A percentile compares a stretch with the other conserved stretches of the same genome.
phyloP scores from a whole-genome alignment of 441 rosid species.

The Lepidium campestre region DNA sequence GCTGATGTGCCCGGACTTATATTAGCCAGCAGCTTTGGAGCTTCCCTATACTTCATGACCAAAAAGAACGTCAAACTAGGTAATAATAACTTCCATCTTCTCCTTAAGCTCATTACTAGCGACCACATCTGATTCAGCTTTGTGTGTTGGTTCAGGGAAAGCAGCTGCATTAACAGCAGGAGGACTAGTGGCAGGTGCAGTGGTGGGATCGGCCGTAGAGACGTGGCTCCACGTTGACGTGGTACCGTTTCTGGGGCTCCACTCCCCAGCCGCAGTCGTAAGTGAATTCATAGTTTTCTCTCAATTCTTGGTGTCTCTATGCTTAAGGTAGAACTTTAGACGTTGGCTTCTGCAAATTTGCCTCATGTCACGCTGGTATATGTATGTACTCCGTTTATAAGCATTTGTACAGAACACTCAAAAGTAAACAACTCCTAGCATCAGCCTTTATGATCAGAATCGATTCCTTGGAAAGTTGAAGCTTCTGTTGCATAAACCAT shows the following conservation, averaged over 20 bases:
- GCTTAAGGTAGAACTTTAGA: conserved; percentile 50
- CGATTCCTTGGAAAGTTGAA: not conserved
- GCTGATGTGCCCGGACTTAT: conserved; percentile 86
- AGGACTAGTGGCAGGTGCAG: conserved; percentile 90
- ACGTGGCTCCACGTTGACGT: conserved; percentile 92
- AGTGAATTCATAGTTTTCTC: conserved; percentile 82
- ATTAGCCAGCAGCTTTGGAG: conserved; percentile 82
- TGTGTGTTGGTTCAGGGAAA: conserved; percentile 53
- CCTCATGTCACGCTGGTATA: conserved; percentile 18
- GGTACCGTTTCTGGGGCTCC: conserved; percentile 80
- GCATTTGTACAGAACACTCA: conserved; percentile 26
- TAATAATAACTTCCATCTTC: conserved; percentile 22
- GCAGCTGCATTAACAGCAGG: conserved; percentile 71
- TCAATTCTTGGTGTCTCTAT: conserved; percentile 79
- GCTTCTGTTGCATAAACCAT: not conserved
- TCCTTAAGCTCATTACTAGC: not conserved
- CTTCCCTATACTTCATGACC: conserved; percentile 88
- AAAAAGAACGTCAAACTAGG: conserved; percentile 79
- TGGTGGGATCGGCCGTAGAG: conserved; percentile 85
- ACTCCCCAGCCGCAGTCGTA: conserved; percentile 80
- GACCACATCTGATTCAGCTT: not conserved
- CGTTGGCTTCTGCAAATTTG: not conserved
- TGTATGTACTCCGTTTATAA: conserved; percentile 22
- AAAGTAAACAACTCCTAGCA: conserved; percentile 15
- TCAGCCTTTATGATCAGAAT: not conserved